Base-by-base conservation (phyloP, 2,329 filamentous ascomycete genomes). In the Colletotrichum filicis region DNA sequence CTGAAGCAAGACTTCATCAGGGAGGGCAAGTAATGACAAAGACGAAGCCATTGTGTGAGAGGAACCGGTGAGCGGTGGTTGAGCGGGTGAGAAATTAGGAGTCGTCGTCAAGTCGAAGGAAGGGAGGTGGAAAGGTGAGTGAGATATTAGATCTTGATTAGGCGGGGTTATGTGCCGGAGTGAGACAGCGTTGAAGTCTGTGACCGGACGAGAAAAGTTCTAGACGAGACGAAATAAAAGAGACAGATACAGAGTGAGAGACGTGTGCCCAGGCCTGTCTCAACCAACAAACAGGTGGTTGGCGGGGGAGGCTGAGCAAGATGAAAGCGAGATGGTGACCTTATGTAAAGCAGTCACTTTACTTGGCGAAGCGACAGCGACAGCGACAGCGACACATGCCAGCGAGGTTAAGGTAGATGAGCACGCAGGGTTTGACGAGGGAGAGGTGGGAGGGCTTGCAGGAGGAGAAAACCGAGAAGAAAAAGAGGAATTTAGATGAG, bases 1-100 rank as follows among this genome's bases (percentile, higher is more conserved):
- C 32, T 74, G 71, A 5, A 74, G 63, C 14, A 74, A 68, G 11
- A 74, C 63, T 63, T 74, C 71, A 2, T 74, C 71, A 30, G 71
- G 71, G 32, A 74, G 71, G 30, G 71, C 72, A 3, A 74, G 68
- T 35, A 74, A 22, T 24, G 35, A 30, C 9, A 58, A 63, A 2
- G 55, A 60, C 2, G 71, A 58, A 32, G 37, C 5, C 71, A 73
- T 73, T 22, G 19, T 26, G 61, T 11, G 2, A 12, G 22, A n/a
- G 22, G 22, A 37, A 3, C 46, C 16, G 35, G 60, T 22, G 16
- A 42, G 5, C 37, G 37, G 6, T 8, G 16, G 37, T 19, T 42
- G 14, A 16, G 14, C 19, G 46, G 37, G 12, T 24, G 35, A 65
- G n/a, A 32, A 37, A 26, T 35, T 28, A 35, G 49, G 37, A 19